Evolutionary conservation across 2,329 filamentous ascomycete species (phyloP).

Genomic region (Aspergillus brunneoviolaceus): DNA sequence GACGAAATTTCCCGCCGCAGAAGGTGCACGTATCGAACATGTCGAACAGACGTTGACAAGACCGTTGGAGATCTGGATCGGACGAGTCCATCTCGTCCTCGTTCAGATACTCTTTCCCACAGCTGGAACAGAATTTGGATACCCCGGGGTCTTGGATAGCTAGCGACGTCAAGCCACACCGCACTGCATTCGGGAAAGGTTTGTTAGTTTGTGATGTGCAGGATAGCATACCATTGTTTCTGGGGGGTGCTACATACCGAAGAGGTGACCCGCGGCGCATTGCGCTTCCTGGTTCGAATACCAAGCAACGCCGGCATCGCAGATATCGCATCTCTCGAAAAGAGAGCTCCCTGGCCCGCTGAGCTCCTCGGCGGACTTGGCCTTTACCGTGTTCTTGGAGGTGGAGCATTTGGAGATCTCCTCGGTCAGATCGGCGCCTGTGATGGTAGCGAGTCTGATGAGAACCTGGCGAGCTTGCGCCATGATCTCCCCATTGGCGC

Average conservation of each 20-base stretch:
- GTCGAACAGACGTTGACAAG: slow-evolving; percentile 28
- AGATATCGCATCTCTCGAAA: slow-evolving; percentile 55
- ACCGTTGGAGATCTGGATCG: slow-evolving; percentile 18
- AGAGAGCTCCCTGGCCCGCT: slow-evolving; percentile 25
- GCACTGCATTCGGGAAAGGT: slow-evolving; percentile 33
- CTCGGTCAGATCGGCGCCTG: slow-evolving; percentile 31
- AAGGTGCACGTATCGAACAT: slow-evolving; percentile 38
- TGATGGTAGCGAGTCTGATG: slow-evolving; percentile 26
- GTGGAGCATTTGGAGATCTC: slow-evolving; percentile 32
- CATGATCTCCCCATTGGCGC: slow-evolving; percentile 24
- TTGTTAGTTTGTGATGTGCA: slow-evolving; percentile 11
- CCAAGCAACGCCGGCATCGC: slow-evolving; percentile 49
- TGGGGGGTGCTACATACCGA: slow-evolving; percentile 37
- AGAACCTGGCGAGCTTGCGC: slow-evolving; percentile 26
- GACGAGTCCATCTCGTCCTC: slow-evolving; percentile 38
- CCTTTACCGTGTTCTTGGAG: slow-evolving; percentile 17
- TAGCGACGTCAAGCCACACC: slow-evolving; percentile 56
- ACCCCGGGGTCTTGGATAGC: slow-evolving; percentile 55
- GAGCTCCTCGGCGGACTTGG: slow-evolving; percentile 27
- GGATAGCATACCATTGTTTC: too few relatives aligned
- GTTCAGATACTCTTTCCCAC: slow-evolving; percentile 50
- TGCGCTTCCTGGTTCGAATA: slow-evolving; percentile 47
- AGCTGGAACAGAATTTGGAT: slow-evolving; percentile 56
- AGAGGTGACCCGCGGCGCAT: slow-evolving; percentile 54
- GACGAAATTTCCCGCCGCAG: slow-evolving; percentile 37